Conservation (phyloP, 305 asterid genomes). For the Salvia sclarea region DNA sequence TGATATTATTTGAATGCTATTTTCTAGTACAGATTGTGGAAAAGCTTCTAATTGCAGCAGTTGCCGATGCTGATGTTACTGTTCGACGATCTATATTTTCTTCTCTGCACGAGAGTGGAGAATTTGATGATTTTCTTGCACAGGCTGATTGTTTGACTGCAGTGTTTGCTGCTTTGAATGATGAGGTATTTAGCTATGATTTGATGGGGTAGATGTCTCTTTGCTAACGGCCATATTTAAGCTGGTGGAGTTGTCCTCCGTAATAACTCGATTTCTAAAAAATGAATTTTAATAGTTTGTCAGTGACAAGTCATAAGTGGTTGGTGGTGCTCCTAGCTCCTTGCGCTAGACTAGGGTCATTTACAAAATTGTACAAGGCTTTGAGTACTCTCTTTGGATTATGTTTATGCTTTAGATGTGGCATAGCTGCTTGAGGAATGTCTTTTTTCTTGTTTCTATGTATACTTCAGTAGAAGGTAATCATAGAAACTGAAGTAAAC, state of each 20-base stretch:
- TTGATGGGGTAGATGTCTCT: conserved; percentile 17
- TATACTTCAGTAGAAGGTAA: background rate
- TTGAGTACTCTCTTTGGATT: conserved; percentile 13
- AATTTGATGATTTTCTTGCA: conserved; percentile 88
- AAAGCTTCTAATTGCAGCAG: conserved; percentile 89
- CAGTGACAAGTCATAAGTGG: conserved; percentile 9
- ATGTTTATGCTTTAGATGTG: conserved; percentile 12
- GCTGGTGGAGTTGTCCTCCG: conserved; percentile 13
- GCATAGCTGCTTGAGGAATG: background rate
- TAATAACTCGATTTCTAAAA: conserved; percentile 1
- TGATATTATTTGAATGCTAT: conserved; percentile 13
- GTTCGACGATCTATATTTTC: conserved; percentile 88
- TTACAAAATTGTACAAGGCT: conserved; percentile 1
- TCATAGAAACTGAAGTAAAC: background rate
- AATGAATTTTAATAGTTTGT: conserved; percentile 22
- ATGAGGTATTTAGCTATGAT: conserved; percentile 65
- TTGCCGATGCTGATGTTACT: conserved; percentile 93
- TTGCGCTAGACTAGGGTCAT: conserved; percentile 12
- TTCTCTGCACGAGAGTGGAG: conserved; percentile 75
- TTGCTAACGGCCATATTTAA: conserved; percentile 3
- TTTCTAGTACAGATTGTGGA: conserved; percentile 68
- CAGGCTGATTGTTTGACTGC: conserved; percentile 98
- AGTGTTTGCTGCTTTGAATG: conserved; percentile 94
- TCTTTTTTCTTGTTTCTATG: background rate
- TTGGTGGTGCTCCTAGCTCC: conserved; percentile 15